Percentiles rank a stretch among this genome's conserved stretches.
These are phyloP conservation scores for Heliamphora exappendiculata DNA, from an alignment of 148 eudicot genomes.

Conservation along the genomic window DNA sequence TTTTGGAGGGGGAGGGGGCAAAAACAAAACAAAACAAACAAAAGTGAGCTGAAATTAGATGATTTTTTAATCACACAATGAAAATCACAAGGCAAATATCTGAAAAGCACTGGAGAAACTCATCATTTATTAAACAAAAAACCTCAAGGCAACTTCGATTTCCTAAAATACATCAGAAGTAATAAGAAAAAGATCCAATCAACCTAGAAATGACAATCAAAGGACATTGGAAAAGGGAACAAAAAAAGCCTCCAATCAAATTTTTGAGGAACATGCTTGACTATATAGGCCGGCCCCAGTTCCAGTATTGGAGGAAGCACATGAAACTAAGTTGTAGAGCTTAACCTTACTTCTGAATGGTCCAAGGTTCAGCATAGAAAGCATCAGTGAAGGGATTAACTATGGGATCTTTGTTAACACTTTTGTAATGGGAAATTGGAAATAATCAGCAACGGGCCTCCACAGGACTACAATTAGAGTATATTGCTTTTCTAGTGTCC, in stretches of 20 bases:
- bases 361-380: too few relatives aligned
- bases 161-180: not conserved
- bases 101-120: not conserved
- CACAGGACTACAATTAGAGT: too few relatives aligned
- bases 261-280: not conserved
- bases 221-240: too few relatives aligned
- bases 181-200: not conserved
- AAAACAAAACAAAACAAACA: not conserved
- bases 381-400: too few relatives aligned
- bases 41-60: not conserved
- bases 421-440: too few relatives aligned
- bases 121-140: not conserved
- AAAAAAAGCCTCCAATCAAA: too few relatives aligned
- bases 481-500: too few relatives aligned
- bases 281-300: not conserved
- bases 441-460: too few relatives aligned
- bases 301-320: not conserved
- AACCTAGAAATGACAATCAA: not conserved
- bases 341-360: too few relatives aligned
- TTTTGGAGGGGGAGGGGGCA: not conserved
- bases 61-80: not conserved
- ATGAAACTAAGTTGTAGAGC: not conserved
- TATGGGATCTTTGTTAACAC: too few relatives aligned
- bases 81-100: not conserved
- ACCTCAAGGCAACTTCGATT: not conserved